Evolutionary conservation across 805 yeast genomes (phyloP).

Genomic region (Candida qinlingensis): DNA sequence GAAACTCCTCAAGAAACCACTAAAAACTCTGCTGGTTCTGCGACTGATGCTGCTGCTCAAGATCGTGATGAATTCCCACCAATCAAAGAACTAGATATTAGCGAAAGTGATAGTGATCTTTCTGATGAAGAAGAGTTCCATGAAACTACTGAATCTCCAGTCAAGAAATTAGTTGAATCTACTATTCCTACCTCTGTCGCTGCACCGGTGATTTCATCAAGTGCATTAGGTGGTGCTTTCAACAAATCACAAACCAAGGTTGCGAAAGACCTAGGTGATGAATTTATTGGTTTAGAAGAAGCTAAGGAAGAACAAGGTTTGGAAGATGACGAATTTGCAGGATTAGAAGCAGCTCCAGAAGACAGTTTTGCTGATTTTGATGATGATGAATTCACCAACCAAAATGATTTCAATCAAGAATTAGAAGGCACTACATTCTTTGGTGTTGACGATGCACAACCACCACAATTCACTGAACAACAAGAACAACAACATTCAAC

Average conservation of each 20-base stretch:
- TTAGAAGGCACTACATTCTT: constrained; percentile 20
- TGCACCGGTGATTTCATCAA: constrained; percentile 27
- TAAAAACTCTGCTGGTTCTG: background rate
- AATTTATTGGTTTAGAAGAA: constrained; percentile 10
- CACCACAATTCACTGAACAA: background rate
- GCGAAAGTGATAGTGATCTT: constrained; percentile 43
- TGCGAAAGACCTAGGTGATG: background rate
- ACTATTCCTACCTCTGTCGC: background rate
- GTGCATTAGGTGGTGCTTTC: constrained; percentile 18
- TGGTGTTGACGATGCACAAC: constrained; percentile 18
- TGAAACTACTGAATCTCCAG: constrained; percentile 33
- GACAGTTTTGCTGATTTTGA: constrained; percentile 20
- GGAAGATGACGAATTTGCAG: constrained; percentile 41
- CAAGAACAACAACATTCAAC: background rate
- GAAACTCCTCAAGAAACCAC: constrained; percentile 8
- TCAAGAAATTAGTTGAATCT: background rate
- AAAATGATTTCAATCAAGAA: constrained; percentile 15
- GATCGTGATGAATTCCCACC: constrained; percentile 55
- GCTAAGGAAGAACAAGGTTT: constrained; percentile 5
- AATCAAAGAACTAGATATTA: constrained; percentile 47
- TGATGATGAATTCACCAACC: constrained; percentile 22
- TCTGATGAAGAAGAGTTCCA: constrained; percentile 31
- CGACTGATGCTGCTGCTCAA: constrained; percentile 3
- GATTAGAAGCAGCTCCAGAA: constrained; percentile 37
- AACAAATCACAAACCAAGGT: background rate